Evolutionary conservation across 2,329 filamentous ascomycete genomes (phyloP).

Genomic region (Ampelomyces quisqualis): DNA sequence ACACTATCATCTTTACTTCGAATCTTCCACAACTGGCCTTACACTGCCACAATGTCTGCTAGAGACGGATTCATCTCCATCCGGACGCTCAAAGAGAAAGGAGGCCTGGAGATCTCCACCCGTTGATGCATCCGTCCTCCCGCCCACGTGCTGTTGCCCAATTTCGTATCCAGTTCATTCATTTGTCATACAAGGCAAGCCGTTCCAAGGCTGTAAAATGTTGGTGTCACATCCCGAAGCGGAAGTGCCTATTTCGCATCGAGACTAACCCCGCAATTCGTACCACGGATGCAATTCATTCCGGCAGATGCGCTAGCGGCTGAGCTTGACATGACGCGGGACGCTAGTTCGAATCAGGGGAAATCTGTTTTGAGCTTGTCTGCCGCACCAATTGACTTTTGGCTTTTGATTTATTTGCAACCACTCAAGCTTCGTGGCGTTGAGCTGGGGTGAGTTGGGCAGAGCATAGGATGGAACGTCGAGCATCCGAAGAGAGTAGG

Average conservation of each 20-base stretch:
- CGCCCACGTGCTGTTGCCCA: neutral
- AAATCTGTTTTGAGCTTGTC: neutral
- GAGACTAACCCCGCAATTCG: constrained; percentile 2
- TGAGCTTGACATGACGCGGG: constrained; percentile 6
- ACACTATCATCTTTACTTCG: neutral
- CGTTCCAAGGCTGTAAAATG: neutral
- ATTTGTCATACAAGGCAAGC: constrained; percentile 1
- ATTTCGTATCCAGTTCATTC: neutral
- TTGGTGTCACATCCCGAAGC: neutral
- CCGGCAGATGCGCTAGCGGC: constrained; percentile 2
- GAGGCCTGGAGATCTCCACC: neutral
- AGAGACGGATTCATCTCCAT: neutral
- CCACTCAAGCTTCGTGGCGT: constrained; percentile 2
- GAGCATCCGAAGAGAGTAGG: constrained; percentile 1
- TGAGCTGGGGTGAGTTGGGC: neutral
- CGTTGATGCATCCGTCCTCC: neutral
- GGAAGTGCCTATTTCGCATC: neutral
- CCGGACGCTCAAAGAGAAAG: constrained; percentile 1
- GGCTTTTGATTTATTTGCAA: neutral
- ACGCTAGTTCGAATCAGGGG: neutral
- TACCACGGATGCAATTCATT: constrained; percentile 1
- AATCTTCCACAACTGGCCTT: neutral
- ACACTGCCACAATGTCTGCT: neutral
- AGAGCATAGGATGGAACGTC: neutral
- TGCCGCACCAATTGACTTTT: neutral